Evolutionary conservation across 2,329 filamentous ascomycete species (phyloP).

Genomic region (Seiridium unicorne): DNA sequence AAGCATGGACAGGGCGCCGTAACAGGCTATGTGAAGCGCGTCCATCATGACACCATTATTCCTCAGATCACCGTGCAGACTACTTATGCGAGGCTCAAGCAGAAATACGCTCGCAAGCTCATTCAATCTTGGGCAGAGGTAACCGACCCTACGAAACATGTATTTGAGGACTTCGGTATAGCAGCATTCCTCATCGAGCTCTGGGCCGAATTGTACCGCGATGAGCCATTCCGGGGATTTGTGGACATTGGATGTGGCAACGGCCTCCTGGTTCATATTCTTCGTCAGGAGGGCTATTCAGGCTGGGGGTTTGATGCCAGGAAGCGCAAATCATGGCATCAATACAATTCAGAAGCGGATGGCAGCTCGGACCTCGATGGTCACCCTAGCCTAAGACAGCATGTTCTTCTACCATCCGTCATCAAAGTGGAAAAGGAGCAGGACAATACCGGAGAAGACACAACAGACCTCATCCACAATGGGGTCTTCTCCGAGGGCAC

Average conservation of each 20-base stretch:
- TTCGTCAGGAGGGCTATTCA: conserved; percentile 74
- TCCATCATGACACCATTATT: conserved; percentile 79
- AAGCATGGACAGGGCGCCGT: conserved; percentile 70
- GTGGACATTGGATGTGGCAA: conserved; percentile 97
- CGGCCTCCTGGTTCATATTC: conserved; percentile 81
- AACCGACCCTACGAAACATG: conserved; percentile 86
- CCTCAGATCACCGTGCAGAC: conserved; percentile 77
- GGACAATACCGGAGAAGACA: conserved; percentile 14
- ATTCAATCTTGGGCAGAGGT: conserved; percentile 79
- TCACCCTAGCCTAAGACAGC: conserved; percentile 37
- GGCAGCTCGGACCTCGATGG: conserved; percentile 16
- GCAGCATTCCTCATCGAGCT: conserved; percentile 90
- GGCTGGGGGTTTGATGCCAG: conserved; percentile 94
- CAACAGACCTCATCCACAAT: conserved; percentile 37
- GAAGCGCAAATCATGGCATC: conserved; percentile 78
- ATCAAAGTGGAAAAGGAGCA: conserved; percentile 20
- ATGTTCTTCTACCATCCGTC: conserved; percentile 48
- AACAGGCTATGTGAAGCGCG: conserved; percentile 73
- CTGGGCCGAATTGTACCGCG: conserved; percentile 79
- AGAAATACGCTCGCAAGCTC: conserved; percentile 70
- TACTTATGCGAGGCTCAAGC: conserved; percentile 78
- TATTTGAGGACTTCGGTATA: conserved; percentile 91
- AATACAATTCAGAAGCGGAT: conserved; percentile 50
- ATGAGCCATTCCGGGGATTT: conserved; percentile 72
- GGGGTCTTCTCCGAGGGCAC: conserved; percentile 72